Conservation (phyloP, 2,329 filamentous ascomycete genomes). For the Didymella lethalis region DNA sequence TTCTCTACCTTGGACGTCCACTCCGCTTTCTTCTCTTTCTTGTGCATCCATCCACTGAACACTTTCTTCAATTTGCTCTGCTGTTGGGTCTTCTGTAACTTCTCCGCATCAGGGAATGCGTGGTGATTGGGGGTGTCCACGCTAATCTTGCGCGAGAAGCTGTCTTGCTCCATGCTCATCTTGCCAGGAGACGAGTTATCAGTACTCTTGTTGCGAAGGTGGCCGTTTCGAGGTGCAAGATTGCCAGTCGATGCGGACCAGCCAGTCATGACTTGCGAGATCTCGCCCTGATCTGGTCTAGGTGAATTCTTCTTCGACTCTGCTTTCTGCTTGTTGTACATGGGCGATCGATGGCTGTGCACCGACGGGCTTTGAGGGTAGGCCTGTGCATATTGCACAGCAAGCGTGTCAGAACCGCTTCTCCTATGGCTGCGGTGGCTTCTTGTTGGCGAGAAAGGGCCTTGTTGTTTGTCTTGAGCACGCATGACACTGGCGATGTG, state of each 20-base stretch:
- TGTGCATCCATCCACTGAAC: slow-evolving; percentile 47
- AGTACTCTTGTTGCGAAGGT: slow-evolving; percentile 28
- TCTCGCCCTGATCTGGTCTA: slow-evolving; percentile 12
- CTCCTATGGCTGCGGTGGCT: slow-evolving; percentile 43
- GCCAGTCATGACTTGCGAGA: slow-evolving; percentile 34
- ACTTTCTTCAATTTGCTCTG: slow-evolving; percentile 47
- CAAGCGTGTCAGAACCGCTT: slow-evolving; percentile 43
- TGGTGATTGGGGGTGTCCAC: slow-evolving; percentile 29
- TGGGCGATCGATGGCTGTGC: slow-evolving; percentile 25
- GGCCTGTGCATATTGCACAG: slow-evolving; percentile 33
- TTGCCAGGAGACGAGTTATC: slow-evolving; percentile 32
- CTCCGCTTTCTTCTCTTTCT: slow-evolving; percentile 49
- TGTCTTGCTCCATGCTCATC: slow-evolving; percentile 38
- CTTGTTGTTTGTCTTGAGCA: slow-evolving; percentile 39
- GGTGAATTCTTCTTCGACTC: slow-evolving; percentile 26
- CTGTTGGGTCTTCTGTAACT: slow-evolving; percentile 39
- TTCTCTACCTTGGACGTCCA: slow-evolving; percentile 55
- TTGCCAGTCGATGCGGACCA: slow-evolving; percentile 38
- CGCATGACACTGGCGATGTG: slow-evolving; percentile 50
- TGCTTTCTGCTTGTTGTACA: slow-evolving; percentile 26
- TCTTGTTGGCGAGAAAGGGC: slow-evolving; percentile 38
- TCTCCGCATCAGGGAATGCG: slow-evolving; percentile 26
- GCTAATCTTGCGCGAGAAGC: slow-evolving; percentile 47
- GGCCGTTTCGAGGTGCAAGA: slow-evolving; percentile 24
- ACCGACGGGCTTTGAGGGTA: slow-evolving; percentile 21